phyloP scores from a whole-genome alignment of 805 yeast genomes.

The Candida fluviatilis region DNA sequence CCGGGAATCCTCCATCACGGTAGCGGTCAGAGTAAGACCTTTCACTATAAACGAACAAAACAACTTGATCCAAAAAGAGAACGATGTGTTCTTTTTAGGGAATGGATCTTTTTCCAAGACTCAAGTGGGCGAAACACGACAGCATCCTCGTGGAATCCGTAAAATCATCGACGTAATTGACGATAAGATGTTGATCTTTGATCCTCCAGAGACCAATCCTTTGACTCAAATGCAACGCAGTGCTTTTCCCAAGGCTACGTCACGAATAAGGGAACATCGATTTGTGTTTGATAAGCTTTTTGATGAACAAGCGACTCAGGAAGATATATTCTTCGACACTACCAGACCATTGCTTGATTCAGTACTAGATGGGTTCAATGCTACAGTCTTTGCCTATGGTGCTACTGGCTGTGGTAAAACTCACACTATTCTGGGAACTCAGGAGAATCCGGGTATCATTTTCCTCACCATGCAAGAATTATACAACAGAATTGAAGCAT shows the following conservation, averaged over 20 bases:
- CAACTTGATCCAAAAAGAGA: conserved; percentile 39
- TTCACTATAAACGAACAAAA: conserved; percentile 59
- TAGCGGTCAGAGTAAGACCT: conserved; percentile 81
- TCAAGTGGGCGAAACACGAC: conserved; percentile 12
- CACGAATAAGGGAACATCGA: conserved; percentile 65
- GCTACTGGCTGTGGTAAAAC: conserved; percentile 99
- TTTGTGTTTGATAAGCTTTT: conserved; percentile 81
- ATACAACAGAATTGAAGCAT: conserved; percentile 54
- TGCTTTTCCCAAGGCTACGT: conserved; percentile 35
- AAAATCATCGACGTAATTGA: conserved; percentile 77
- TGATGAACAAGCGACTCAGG: conserved; percentile 61
- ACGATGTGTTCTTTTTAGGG: conserved; percentile 43
- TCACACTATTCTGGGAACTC: conserved; percentile 78
- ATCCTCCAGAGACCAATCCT: conserved; percentile 75
- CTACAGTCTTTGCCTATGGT: conserved; percentile 94
- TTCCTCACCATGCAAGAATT: conserved; percentile 75
- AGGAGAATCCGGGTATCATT: conserved; percentile 72
- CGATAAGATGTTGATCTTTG: conserved; percentile 81
- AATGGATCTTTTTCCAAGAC: conserved; percentile 44
- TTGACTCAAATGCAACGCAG: conserved; percentile 44
- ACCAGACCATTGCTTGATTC: conserved; percentile 70
- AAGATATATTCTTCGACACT: conserved; percentile 62
- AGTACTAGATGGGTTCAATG: conserved; percentile 79
- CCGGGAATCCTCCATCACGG: conserved; percentile 60
- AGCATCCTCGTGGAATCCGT: conserved; percentile 50